phyloP scores from a whole-genome alignment of 768 basidiomycete genomes.

The Lentinula sp. region DNA sequence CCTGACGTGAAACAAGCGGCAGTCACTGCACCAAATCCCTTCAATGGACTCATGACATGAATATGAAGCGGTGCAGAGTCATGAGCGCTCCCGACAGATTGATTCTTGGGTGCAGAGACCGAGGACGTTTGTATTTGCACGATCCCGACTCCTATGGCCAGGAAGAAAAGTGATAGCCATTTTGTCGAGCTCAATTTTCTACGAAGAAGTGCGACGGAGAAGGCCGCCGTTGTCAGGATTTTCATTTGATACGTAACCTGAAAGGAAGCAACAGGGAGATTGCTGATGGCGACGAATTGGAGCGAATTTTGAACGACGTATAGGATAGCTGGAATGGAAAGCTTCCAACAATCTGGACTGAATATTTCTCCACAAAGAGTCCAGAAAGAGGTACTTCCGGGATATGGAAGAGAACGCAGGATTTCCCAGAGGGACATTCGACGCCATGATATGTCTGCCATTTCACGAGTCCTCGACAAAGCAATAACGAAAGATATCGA shows the following conservation, averaged over 20 bases:
- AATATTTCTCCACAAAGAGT: conserved; percentile 71
- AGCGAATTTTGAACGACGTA: conserved; percentile 96
- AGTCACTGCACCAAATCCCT: conserved; percentile 77
- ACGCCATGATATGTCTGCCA: conserved; percentile 31
- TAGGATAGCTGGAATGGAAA: conserved; percentile 92
- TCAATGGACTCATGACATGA: conserved; percentile 78
- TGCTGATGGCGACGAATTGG: conserved; percentile 93
- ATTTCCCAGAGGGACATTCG: conserved; percentile 33
- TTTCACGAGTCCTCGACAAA: conserved; percentile 42
- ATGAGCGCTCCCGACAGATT: conserved; percentile 61
- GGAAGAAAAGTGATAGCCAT: conserved; percentile 83
- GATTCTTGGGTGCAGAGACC: conserved; percentile 21
- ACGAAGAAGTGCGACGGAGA: conserved; percentile 80
- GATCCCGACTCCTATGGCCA: conserved; percentile 90
- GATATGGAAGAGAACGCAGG: conserved; percentile 30
- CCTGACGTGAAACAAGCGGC: conserved; percentile 88
- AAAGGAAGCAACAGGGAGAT: conserved; percentile 95
- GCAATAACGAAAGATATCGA: conserved; percentile 89
- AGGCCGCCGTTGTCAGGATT: conserved; percentile 93
- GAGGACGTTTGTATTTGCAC: conserved; percentile 83
- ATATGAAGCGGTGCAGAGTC: conserved; percentile 51
- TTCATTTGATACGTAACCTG: conserved; percentile 99
- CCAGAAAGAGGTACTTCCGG: conserved; percentile 44
- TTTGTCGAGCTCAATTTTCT: conserved; percentile 66
- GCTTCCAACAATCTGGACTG: conserved; percentile 93